Conservation (phyloP, 192 early-diverging fungal species). For the Haplosporangium gracile region DNA sequence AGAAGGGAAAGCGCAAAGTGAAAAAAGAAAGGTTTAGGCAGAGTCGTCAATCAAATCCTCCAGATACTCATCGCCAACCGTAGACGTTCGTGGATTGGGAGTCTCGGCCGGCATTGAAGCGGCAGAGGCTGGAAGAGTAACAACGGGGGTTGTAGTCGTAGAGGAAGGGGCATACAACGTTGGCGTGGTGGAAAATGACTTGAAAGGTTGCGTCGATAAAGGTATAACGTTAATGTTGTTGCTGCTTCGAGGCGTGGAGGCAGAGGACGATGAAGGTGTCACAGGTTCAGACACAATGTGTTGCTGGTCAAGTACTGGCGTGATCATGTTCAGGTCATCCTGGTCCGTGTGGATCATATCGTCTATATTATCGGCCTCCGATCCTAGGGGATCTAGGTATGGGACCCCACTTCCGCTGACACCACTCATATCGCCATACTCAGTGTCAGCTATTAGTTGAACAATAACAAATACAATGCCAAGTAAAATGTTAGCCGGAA, state of each 20-base stretch:
- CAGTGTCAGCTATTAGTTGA: constrained; percentile 12
- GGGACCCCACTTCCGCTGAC: constrained; percentile 17
- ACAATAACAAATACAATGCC: background rate
- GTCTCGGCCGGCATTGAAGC: background rate
- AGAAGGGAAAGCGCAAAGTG: background rate
- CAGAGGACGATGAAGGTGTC: constrained; percentile 7
- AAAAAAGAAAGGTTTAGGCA: background rate
- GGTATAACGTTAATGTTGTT: background rate
- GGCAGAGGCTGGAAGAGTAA: background rate
- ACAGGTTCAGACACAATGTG: constrained; percentile 18
- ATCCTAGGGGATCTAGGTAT: constrained; percentile 11
- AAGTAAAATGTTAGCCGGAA: background rate
- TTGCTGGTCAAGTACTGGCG: constrained; percentile 14
- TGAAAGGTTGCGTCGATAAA: background rate
- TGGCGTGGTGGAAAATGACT: background rate
- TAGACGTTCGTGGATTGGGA: constrained; percentile 22
- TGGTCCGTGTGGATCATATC: constrained; percentile 35
- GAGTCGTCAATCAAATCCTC: constrained; percentile 25
- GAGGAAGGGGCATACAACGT: constrained; percentile 4
- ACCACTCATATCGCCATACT: constrained; percentile 10
- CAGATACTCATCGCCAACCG: constrained; percentile 32
- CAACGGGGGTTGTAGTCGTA: background rate
- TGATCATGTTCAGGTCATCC: constrained; percentile 33
- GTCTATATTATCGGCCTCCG: constrained; percentile 19
- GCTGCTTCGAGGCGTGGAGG: background rate